Base-by-base conservation (phyloP, 305 asterid genomes). In the Fraxinus floribunda region DNA sequence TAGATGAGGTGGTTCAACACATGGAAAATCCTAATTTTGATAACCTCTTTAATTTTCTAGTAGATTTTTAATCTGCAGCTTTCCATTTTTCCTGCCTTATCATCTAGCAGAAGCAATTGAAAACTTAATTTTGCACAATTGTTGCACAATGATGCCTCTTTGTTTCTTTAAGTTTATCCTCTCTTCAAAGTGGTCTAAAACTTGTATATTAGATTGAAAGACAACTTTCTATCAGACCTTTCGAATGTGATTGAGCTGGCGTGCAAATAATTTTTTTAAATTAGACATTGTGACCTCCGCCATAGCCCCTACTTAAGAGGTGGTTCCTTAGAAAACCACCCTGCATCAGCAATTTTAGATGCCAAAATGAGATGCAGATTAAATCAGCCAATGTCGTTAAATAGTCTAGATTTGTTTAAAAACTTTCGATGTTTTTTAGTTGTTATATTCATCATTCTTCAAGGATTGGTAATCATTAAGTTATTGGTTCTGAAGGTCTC, bases 401-500 rank as follows among this genome's bases (percentile, higher is more conserved):
- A 76, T 34, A 71, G 79, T 52, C 79, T 64, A 73, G 79, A 73
- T 82, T 87, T 86, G 13, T 74, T 72, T 41, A 26, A 85, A 32
- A 70, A 26, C 29, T 26, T 26, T 26, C 29, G 29, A 26, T 80
- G n/a, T 66, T 38, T 49, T 87, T 2, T 62, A 35, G 26, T 71
- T 83, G 62, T 35, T 36, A 60, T 77, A 24, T 77, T 66, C 41
- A 29, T 30, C 11, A 26, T 30, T 68, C 41, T 52, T 79, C 26
- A 75, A 60, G 55, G 77, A 74, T 38, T 85, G 74, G 15, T 85
- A 79, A 57, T 80, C 78, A 62, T 70, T 81, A 10, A 11, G 79
- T 80, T 49, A 80, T 87, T 83, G 62, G 75, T 79, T 78, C 77
- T 85, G 86, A 89, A 96, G 98, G 98, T 96, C 88, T 92, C 99